Percentiles rank a stretch among this genome's conserved stretches.
phyloP scores from a whole-genome alignment of 768 basidiomycete species.

The Trichaptum fuscoviolaceum region DNA sequence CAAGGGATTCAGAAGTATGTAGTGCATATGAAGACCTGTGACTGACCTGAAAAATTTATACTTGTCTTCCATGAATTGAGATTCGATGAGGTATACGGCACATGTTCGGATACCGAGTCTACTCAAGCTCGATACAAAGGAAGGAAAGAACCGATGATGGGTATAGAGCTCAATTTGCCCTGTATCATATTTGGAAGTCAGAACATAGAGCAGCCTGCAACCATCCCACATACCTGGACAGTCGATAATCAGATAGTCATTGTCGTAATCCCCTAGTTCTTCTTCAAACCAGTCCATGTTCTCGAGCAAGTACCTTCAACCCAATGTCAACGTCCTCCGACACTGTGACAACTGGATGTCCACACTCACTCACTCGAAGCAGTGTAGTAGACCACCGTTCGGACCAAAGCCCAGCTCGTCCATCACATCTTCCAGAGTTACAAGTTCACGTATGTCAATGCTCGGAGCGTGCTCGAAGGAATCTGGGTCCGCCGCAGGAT shows the following conservation, averaged over 20 bases:
- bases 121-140: constrained; percentile 70
- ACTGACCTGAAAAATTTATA: constrained; percentile 92
- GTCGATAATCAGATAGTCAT: constrained; percentile 92
- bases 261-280: constrained; percentile 88
- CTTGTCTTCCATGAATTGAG: constrained; percentile 99
- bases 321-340: constrained; percentile 6
- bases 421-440: constrained; percentile 95
- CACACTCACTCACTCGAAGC: constrained; percentile 93
- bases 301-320: constrained; percentile 80
- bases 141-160: constrained; percentile 94
- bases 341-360: constrained; percentile 5
- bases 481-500: constrained; percentile 83
- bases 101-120: constrained; percentile 81
- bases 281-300: constrained; percentile 99
- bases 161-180: constrained; percentile 99
- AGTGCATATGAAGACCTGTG: constrained; percentile 3
- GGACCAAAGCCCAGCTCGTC: constrained; percentile 91
- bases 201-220: constrained; percentile 3
- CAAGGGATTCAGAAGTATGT: constrained; percentile 4
- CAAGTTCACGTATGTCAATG: constrained; percentile 91
- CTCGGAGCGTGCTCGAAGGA: constrained; percentile 90
- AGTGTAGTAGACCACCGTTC: constrained; percentile 95
- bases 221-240: constrained; percentile 61
- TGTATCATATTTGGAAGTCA: constrained; percentile 22
- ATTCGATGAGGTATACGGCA: constrained; percentile 90